These are phyloP conservation scores for Ophiostoma tasmaniense DNA, from an alignment of 2,329 filamentous ascomycete genomes.

Conservation along the genomic window DNA sequence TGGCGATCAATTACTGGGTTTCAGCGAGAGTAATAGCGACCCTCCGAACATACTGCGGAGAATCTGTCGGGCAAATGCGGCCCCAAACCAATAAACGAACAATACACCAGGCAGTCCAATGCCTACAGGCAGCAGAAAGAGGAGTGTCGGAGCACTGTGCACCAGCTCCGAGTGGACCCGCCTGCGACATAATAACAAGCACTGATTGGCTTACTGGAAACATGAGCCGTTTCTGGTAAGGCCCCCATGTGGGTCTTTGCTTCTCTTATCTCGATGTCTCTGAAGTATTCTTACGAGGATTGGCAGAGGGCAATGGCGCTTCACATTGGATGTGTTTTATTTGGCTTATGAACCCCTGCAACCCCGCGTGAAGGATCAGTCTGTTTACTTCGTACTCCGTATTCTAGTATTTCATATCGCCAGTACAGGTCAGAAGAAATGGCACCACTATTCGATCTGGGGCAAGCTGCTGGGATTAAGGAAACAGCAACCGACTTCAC, in stretches of 20 bases:
- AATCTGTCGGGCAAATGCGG: conserved; percentile 10
- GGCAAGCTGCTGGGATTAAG: not conserved
- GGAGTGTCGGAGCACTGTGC: not conserved
- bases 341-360: not conserved
- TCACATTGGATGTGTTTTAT: not conserved
- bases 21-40: conserved; percentile 21
- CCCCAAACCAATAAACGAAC: not conserved
- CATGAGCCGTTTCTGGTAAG: not conserved
- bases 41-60: conserved; percentile 9
- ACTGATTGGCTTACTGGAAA: not conserved
- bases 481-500: not conserved
- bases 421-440: not conserved
- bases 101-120: not conserved
- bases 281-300: not conserved
- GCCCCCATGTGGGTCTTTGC: not conserved
- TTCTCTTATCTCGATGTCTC: conserved; percentile 1
- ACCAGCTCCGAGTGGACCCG: not conserved
- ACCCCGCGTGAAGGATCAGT: not conserved
- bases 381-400: not conserved
- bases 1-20: conserved; percentile 8
- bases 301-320: not conserved
- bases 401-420: too few relatives aligned
- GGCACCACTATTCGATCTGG: not conserved
- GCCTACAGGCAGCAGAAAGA: not conserved
- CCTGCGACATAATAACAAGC: not conserved